These are phyloP conservation scores for Yamadazyma ubonensis DNA, from an alignment of 805 yeast species.

Conservation along the genomic window DNA sequence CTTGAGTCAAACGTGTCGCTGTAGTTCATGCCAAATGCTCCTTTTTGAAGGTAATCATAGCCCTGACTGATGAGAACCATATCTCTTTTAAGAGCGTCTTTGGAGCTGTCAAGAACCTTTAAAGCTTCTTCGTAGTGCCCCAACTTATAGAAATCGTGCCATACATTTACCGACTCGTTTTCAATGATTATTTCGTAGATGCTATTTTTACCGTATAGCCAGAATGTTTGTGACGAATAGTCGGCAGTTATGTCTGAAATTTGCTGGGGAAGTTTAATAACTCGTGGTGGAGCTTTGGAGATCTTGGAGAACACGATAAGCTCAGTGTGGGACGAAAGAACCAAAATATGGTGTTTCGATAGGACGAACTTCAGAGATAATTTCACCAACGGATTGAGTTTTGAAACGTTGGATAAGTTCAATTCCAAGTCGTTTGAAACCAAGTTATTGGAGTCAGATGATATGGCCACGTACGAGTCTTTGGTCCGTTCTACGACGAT, in stretches of 20 bases:
- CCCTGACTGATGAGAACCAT: constrained; percentile 38
- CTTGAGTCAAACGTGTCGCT: constrained; percentile 12
- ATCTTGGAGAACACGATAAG: constrained; percentile 32
- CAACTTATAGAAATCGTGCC: constrained; percentile 51
- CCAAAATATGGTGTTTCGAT: constrained; percentile 31
- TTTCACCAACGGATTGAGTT: constrained; percentile 8
- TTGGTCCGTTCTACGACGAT: constrained; percentile 14
- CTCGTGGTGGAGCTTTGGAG: constrained; percentile 17
- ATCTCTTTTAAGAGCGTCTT: constrained; percentile 23
- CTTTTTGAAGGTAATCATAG: constrained; percentile 32
- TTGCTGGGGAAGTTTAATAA: constrained; percentile 12
- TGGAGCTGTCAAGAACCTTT: constrained; percentile 21
- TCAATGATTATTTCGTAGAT: constrained; percentile 72
- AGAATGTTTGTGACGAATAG: constrained; percentile 51
- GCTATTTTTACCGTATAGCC: constrained; percentile 64
- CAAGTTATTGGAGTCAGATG: constrained; percentile 18
- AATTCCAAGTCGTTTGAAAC: constrained; percentile 33
- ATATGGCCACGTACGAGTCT: constrained; percentile 16
- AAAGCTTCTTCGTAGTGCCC: constrained; percentile 68
- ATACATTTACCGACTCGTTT: constrained; percentile 70
- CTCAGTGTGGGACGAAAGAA: constrained; percentile 18
- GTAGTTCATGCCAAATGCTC: constrained; percentile 32
- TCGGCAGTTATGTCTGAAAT: constrained; percentile 34
- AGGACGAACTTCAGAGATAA: constrained; percentile 19
- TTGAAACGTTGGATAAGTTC: constrained; percentile 18